A percentile compares a stretch with the other conserved stretches of the same genome.
Conservation (phyloP, 2,329 filamentous ascomycete genomes). For the Botryotinia convoluta region DNA sequence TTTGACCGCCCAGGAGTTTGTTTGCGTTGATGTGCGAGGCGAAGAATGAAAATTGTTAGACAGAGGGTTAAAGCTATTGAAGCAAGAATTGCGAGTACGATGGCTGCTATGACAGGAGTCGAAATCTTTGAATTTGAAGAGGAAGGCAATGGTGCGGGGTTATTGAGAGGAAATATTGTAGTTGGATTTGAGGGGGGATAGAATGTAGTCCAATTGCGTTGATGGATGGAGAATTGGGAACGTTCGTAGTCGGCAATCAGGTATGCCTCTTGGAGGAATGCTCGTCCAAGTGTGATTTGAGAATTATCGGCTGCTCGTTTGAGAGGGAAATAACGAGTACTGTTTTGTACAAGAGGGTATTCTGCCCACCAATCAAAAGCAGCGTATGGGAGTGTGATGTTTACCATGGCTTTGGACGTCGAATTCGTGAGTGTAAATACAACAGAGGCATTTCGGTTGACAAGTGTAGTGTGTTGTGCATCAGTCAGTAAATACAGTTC, state of each 20-base stretch:
- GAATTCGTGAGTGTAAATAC: conserved; percentile 40
- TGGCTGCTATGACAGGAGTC: neutral
- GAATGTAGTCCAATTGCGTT: conserved; percentile 29
- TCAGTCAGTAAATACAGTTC: conserved; percentile 41
- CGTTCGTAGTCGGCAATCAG: conserved; percentile 43
- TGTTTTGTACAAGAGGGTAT: conserved; percentile 36
- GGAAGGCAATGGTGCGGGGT: neutral
- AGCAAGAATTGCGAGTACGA: conserved; percentile 13
- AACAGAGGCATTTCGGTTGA: conserved; percentile 37
- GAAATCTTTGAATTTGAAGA: neutral
- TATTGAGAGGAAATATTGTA: conserved; percentile 24
- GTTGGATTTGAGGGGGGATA: conserved; percentile 25
- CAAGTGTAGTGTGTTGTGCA: conserved; percentile 30
- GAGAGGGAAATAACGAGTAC: conserved; percentile 42
- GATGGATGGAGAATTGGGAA: conserved; percentile 41
- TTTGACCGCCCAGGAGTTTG: neutral
- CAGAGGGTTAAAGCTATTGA: conserved; percentile 16
- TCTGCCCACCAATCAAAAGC: conserved; percentile 42
- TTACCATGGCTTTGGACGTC: conserved; percentile 33
- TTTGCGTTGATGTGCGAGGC: neutral
- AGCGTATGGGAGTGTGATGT: conserved; percentile 41
- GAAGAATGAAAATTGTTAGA: conserved; percentile 9
- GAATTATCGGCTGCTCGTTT: conserved; percentile 38
- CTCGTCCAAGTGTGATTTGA: conserved; percentile 42
- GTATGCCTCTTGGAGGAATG: conserved; percentile 43